Base-by-base conservation (phyloP, 345 rosid genomes). In the Bretschneidera sinensis region DNA sequence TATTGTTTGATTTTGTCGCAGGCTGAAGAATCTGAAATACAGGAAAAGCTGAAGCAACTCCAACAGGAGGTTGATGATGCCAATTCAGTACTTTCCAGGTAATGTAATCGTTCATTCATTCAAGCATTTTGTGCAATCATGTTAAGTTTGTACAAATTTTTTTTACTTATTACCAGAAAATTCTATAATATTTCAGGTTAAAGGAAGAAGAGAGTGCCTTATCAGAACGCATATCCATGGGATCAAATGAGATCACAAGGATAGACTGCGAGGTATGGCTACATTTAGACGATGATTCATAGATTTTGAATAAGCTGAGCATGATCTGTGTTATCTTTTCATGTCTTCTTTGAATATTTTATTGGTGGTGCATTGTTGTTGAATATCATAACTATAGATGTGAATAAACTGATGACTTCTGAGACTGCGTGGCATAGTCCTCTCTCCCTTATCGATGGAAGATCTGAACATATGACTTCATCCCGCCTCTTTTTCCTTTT, bases 1-100 rank as follows among this genome's bases (percentile, higher is more conserved):
- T 63, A 13, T 33, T 35, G 43, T 68, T 57, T 69, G 55, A 49
- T 67, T 31, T 35, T 65, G 53, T 62, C 72, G 50, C 80, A 94
- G 99, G 87, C 83, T 67, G 97, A 90, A 78, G 92, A 85, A 71
- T 81, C 77, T 55, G 92, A 90, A 83, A 78, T 83, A 43, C 88
- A 86, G 78, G 92, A 71, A 60, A 83, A 75, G 51, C 58, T 90
- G 19, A 81, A 58, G 70, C 85, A 82, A 72, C 81, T 90, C 48
- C 76, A 78, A 54, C 57, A 54, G 55, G 80, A 77, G 71, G 60
- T 90, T 72, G 85, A 82, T 69, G 76, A 60, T 23, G 82, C 79
- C 65, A 78, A 80, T 56, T 64, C 77, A 59, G 55, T 68, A 21
- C 77, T 84, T 51, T 59, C 62, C 67, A 84, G 96, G 99, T 94